Base-by-base conservation (phyloP, 768 basidiomycete species). In the Hirschioporus abietinus region DNA sequence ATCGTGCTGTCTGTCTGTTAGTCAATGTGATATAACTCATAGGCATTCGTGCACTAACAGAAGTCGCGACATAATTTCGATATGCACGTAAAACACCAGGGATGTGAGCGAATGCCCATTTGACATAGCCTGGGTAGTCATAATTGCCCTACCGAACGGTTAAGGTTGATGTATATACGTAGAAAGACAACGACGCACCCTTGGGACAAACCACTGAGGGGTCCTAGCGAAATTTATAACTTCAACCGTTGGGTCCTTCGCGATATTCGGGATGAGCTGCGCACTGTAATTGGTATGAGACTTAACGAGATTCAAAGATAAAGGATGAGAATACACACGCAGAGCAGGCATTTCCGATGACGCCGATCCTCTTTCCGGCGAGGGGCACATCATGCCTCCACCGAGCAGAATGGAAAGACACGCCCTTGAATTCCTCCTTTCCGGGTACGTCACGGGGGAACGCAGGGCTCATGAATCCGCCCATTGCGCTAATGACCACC, bases 271-370 rank as follows among this genome's bases (percentile, higher is more conserved):
- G n/a, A 87, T 72, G 60, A 87, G 81, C 72, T 90, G 88, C 7
- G 87, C 85, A 23, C 88, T 88, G 65, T 25, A 8, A 73, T 35
- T 67, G 35, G 35, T 17, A 58, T 35, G n/a, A 6, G 8, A 3
- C 4, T 30, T 8, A 30, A 30, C 18, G 64, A 62, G 60, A 61
- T 65, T 63, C 20, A 63, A 52, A 66, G 34, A 69, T 35, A 72
- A 27, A 35, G 2, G 20, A 34, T 23, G 58, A 66, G 35, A 65
- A 68, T 26, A 69, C 68, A 26, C 60, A 86, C 81, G 81, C 86
- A 58, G 84, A 86, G 68, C 83, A 87, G 3, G 86, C 88, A 71
- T 88, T 88, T 52, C 87, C 88, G 71, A 88, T 83, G 17, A 89
- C 83, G 0, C 83, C 87, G 7, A 90, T 80, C 27, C 79, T 76